These are phyloP conservation scores for Chrysoporthe austroafricana DNA, from an alignment of 2,329 filamentous ascomycete species.

Conservation along the genomic window DNA sequence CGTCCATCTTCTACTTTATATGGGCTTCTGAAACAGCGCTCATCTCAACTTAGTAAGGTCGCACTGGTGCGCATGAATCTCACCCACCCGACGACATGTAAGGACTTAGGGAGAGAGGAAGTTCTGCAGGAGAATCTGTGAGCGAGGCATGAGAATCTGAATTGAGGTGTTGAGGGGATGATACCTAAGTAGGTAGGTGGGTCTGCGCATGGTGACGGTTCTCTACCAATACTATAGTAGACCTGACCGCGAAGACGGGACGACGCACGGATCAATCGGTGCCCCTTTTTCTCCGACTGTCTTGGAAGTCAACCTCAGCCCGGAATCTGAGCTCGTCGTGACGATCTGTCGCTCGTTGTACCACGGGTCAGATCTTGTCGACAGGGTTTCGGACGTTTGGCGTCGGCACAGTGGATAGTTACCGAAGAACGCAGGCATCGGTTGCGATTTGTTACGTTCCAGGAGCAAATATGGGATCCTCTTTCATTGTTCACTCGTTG, in stretches of 20 bases:
- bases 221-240: background rate
- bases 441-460: background rate
- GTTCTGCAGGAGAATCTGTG: background rate
- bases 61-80: slow-evolving; percentile 3
- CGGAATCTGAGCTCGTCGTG: background rate
- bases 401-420: background rate
- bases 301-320: background rate
- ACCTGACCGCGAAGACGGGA: background rate
- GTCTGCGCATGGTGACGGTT: background rate
- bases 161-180: background rate
- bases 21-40: background rate
- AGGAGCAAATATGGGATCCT: background rate
- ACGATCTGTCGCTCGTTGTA: too few species aligned
- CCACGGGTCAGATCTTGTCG: background rate
- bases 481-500: background rate
- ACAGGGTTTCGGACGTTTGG: background rate
- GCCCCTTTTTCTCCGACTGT: background rate
- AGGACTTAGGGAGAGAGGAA: background rate
- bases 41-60: background rate
- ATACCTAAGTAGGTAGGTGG: background rate
- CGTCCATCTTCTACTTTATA: too few species aligned
- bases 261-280: slow-evolving; percentile 8
- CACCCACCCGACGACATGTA: background rate
- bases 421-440: background rate
- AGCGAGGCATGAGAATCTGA: background rate